These are phyloP conservation scores for Isatis tinctoria DNA, from an alignment of 345 rosid genomes.

Conservation along the genomic window DNA sequence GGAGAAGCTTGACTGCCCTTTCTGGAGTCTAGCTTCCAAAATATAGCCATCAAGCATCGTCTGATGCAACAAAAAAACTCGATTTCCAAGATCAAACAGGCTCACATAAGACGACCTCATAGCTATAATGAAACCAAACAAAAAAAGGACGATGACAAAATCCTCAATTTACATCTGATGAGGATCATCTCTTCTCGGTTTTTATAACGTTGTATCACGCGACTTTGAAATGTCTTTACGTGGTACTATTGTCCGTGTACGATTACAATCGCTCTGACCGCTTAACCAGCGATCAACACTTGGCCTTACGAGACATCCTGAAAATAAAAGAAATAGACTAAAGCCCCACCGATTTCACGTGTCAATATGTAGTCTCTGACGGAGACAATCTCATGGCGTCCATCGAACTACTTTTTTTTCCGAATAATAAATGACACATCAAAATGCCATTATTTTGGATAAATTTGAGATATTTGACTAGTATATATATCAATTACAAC, in stretches of 20 bases:
- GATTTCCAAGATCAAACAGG: not conserved
- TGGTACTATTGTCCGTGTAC: not conserved
- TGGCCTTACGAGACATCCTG: not conserved
- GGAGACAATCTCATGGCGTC: not conserved
- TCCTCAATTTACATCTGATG: not conserved
- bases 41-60: not conserved
- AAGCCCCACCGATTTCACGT: not conserved
- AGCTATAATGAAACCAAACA: not conserved
- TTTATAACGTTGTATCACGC: not conserved
- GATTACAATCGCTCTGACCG: not conserved
- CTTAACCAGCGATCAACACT: conserved; percentile 1
- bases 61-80: not conserved
- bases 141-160: not conserved
- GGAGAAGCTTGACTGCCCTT: not conserved
- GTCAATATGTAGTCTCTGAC: not conserved
- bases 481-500: not conserved
- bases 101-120: not conserved
- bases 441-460: not conserved
- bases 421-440: not conserved
- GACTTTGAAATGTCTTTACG: conserved; percentile 4
- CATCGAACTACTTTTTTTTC: not conserved
- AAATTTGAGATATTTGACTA: not conserved
- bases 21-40: not conserved
- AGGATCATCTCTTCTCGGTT: not conserved
- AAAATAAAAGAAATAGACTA: not conserved